Evolutionary conservation across 805 yeast genomes (phyloP).

Genomic region (Candida odintsovae): DNA sequence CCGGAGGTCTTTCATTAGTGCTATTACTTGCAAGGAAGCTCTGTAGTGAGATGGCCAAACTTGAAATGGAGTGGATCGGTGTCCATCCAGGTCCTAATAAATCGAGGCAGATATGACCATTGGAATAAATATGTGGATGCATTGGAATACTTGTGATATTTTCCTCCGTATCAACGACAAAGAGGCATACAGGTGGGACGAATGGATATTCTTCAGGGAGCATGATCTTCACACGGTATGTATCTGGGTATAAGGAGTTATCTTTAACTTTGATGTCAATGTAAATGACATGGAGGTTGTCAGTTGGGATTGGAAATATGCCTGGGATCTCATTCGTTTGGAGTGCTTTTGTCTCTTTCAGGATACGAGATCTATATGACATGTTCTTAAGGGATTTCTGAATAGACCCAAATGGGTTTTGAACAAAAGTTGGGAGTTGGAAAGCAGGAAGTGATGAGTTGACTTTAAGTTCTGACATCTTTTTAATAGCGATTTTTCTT

Average conservation of each 20-base stretch:
- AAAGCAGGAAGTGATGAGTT: background rate
- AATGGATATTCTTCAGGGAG: constrained; percentile 49
- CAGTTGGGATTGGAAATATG: constrained; percentile 26
- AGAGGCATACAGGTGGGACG: constrained; percentile 51
- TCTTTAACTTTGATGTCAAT: constrained; percentile 33
- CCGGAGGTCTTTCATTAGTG: constrained; percentile 48
- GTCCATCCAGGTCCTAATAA: constrained; percentile 42
- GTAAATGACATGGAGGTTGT: constrained; percentile 27
- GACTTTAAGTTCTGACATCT: background rate
- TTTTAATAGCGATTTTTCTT: background rate
- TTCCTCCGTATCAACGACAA: constrained; percentile 26
- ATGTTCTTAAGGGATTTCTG: constrained; percentile 6
- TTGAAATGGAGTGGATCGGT: constrained; percentile 29
- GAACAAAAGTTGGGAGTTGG: background rate
- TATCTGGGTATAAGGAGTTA: constrained; percentile 31
- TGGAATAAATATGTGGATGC: constrained; percentile 76
- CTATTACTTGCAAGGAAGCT: constrained; percentile 54
- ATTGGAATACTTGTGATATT: constrained; percentile 46
- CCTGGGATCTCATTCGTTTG: constrained; percentile 18
- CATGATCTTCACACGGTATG: constrained; percentile 38
- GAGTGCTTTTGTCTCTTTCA: constrained; percentile 21
- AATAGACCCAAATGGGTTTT: constrained; percentile 2
- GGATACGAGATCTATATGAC: constrained; percentile 18
- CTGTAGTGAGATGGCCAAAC: constrained; percentile 52
- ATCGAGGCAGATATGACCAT: constrained; percentile 75